These are phyloP conservation scores for Penicillium sp. DNA, from an alignment of 2,329 filamentous ascomycete genomes.

Conservation along the genomic window DNA sequence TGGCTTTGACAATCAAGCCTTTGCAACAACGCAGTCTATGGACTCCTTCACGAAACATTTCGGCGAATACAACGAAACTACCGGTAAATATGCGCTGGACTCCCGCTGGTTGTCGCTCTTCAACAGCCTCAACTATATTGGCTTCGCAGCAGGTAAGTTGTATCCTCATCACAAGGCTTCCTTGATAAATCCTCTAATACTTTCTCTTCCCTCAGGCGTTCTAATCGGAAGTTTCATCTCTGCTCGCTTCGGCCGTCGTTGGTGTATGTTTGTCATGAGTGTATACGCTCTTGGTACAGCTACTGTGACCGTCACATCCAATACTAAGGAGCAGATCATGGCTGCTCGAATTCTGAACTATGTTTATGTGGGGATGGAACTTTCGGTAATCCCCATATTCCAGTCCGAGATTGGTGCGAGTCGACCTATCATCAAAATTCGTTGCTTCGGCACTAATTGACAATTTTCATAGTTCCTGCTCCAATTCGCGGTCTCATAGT, in stretches of 20 bases:
- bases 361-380: conserved; percentile 47
- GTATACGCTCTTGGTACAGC: conserved; percentile 40
- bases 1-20: conserved; percentile 48
- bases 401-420: conserved; percentile 31
- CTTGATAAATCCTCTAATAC: background rate
- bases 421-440: background rate
- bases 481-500: conserved; percentile 13
- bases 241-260: conserved; percentile 39
- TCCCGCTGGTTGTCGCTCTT: conserved; percentile 43
- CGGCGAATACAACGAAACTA: conserved; percentile 32
- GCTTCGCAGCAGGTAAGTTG: conserved; percentile 19
- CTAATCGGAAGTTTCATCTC: conserved; percentile 35
- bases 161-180: background rate
- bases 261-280: conserved; percentile 46
- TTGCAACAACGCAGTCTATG: conserved; percentile 46
- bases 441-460: background rate
- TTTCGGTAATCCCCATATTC: conserved; percentile 3
- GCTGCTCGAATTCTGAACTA: conserved; percentile 44
- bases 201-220: conserved; percentile 26
- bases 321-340: conserved; percentile 37
- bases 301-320: conserved; percentile 39
- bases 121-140: conserved; percentile 21
- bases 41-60: conserved; percentile 41
- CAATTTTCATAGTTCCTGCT: conserved; percentile 34
- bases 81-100: conserved; percentile 32